These are phyloP conservation scores for Phaeodactylum tricornutum DNA, from an alignment of 108 stramenopile species.

Conservation along the genomic window DNA sequence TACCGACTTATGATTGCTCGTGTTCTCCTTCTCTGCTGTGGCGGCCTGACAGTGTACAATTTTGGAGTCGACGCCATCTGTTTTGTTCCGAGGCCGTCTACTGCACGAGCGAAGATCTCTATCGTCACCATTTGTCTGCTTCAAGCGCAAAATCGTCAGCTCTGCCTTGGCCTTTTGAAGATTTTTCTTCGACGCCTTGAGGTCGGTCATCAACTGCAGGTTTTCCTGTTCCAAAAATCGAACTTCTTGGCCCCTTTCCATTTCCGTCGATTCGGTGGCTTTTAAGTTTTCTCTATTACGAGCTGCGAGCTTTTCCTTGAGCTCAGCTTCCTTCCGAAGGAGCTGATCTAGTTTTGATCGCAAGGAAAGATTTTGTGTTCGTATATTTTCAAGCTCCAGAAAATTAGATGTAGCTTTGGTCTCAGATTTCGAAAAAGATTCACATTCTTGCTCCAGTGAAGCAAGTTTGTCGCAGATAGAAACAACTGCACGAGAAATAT, in stretches of 20 bases:
- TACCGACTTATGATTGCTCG: not conserved
- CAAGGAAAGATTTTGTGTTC: no score
- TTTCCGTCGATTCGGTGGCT: slow-evolving; percentile 16
- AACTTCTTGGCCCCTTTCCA: slow-evolving; percentile 30
- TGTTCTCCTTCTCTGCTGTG: not conserved
- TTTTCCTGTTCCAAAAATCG: slow-evolving; percentile 77
- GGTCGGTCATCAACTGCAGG: slow-evolving; percentile 68
- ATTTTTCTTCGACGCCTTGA: slow-evolving; percentile 54
- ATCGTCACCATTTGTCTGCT: slow-evolving; percentile 17
- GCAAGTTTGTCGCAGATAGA: slow-evolving; percentile 51
- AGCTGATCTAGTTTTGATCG: not conserved
- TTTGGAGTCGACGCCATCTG: not conserved
- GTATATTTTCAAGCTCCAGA: no score
- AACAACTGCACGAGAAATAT: slow-evolving; percentile 41
- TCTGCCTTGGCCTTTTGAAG: slow-evolving; percentile 32
- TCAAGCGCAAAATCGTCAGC: slow-evolving; percentile 36
- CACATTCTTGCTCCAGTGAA: slow-evolving; percentile 53
- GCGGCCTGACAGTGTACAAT: not conserved
- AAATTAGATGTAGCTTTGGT: slow-evolving; percentile 19
- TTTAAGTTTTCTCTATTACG: slow-evolving; percentile 24
- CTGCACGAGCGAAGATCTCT: slow-evolving; percentile 9
- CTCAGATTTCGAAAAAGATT: slow-evolving; percentile 30
- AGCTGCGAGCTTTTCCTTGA: slow-evolving; percentile 12
- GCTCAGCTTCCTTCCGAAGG: not conserved
- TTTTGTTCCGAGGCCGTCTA: not conserved